Evolutionary conservation across 2,329 filamentous ascomycete species (phyloP).

Genomic region (Ophiostoma pallidulum): DNA sequence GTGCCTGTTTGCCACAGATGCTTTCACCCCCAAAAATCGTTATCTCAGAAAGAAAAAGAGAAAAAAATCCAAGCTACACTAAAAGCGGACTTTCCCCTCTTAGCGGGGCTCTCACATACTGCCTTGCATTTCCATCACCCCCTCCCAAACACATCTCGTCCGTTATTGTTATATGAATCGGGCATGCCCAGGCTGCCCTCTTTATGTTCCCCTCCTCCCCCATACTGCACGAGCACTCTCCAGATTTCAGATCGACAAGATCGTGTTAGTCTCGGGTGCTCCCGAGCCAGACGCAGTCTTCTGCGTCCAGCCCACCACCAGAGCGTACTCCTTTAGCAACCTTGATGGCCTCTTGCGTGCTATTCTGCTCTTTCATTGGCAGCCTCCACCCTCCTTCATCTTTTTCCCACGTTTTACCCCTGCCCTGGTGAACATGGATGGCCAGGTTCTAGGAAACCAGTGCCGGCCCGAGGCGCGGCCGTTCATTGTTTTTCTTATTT

Average conservation of each 20-base stretch:
- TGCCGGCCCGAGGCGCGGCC: background rate
- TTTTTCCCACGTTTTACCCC: background rate
- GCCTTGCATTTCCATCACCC: conserved; percentile 3
- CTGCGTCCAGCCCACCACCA: background rate
- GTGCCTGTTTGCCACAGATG: conserved; percentile 1
- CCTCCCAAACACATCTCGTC: conserved; percentile 13
- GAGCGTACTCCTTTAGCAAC: conserved; percentile 6
- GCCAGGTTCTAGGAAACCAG: background rate
- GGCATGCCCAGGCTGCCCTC: background rate
- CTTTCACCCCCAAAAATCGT: background rate
- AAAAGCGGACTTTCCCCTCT: conserved; percentile 11
- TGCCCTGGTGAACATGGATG: conserved; percentile 3
- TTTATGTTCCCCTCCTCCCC: background rate
- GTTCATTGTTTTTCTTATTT: conserved; percentile 11
- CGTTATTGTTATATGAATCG: conserved; percentile 4
- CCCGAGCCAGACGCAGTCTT: conserved; percentile 6
- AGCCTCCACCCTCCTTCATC: background rate
- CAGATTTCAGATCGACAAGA: background rate
- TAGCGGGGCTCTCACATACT: conserved; percentile 7
- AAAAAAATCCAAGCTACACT: conserved; percentile 13
- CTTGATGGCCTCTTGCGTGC: conserved; percentile 14
- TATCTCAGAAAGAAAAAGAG: conserved; percentile 8
- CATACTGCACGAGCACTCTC: background rate
- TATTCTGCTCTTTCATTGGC: conserved; percentile 8
- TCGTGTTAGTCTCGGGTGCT: conserved; percentile 13